Base-by-base conservation (phyloP, 768 basidiomycete species). In the Suillus weaverae region DNA sequence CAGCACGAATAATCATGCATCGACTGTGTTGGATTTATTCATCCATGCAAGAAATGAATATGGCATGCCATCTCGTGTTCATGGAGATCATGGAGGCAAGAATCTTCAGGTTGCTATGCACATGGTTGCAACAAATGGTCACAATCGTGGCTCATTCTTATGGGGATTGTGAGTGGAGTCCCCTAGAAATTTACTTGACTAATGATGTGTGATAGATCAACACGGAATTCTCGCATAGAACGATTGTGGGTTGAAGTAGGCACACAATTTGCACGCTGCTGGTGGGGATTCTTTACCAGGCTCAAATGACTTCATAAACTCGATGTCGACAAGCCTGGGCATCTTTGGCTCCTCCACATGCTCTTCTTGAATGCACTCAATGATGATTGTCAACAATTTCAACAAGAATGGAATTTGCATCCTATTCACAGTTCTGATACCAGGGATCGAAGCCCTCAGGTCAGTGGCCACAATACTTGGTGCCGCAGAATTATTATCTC, bases 81-180 rank as follows among this genome's bases (percentile, higher is more conserved):
- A 76, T 6, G 80, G 79, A 14, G 80, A 83, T 69, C 66, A 71
- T 10, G 79, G 78, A 1, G 71, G 74, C 0, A 78, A 81, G 64
- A 82, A 81, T 66, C 67, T 79, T 5, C 59, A 69, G 14, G 75
- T 81, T 33, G 76, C 78, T 14, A 48, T 20, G 0, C 69, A 61
- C 35, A 71, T 73, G 69, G 63, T 68, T 20, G 55, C 61, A 10
- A 60, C 53, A n/a, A 44, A 55, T 22, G 70, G 73, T 7, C 61
- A 61, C 5, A 64, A 65, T 16, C 22, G 62, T 22, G 74, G 76
- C 3, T 80, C 76, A 3, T 81, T 80, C 56, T 80, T 81, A 13
- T 80, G 74, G 72, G 80, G 80, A 43, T 53, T 70, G 76, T 77
- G 66, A 63, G 70, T 60, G 20, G 44, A 46, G 44, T 16, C n/a